These are phyloP conservation scores for Heliamphora pulchella DNA, from an alignment of 179 eudicot species.

Conservation along the genomic window DNA sequence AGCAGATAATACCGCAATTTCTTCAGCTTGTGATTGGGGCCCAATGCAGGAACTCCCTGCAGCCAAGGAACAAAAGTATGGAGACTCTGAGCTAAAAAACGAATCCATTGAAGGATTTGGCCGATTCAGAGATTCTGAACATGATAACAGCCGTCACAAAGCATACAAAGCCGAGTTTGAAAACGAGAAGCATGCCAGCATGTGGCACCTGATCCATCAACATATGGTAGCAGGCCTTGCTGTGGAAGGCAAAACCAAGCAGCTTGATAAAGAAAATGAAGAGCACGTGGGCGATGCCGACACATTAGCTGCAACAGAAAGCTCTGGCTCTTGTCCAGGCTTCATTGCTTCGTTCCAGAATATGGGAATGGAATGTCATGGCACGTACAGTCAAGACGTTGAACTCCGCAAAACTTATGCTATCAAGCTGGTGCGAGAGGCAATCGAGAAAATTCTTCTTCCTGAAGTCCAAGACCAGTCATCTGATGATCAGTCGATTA, in stretches of 20 bases:
- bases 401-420: conserved; percentile 41
- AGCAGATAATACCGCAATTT: conserved; percentile 3
- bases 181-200: conserved; percentile 43
- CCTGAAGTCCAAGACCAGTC: conserved; percentile 38
- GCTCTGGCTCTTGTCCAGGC: not conserved
- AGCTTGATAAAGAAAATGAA: conserved; percentile 25
- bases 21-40: conserved; percentile 9
- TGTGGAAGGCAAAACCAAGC: conserved; percentile 33
- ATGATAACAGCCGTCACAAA: conserved; percentile 14
- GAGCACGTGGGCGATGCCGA: conserved; percentile 16
- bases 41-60: not conserved
- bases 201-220: conserved; percentile 78
- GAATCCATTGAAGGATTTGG: not conserved
- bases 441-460: conserved; percentile 56
- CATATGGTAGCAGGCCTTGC: conserved; percentile 39
- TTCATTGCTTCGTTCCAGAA: not conserved
- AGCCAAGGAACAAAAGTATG: not conserved
- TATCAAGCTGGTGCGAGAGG: conserved; percentile 57
- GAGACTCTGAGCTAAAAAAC: conserved; percentile 7
- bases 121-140: conserved; percentile 12
- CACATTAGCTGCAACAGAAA: conserved; percentile 11
- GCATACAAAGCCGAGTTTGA: conserved; percentile 23
- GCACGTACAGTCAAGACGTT: conserved; percentile 24
- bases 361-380: conserved; percentile 9
- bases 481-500: conserved; percentile 36